Evolutionary conservation across 2,329 filamentous ascomycete species (phyloP).

Genomic region (Pestalotiopsis sp.): DNA sequence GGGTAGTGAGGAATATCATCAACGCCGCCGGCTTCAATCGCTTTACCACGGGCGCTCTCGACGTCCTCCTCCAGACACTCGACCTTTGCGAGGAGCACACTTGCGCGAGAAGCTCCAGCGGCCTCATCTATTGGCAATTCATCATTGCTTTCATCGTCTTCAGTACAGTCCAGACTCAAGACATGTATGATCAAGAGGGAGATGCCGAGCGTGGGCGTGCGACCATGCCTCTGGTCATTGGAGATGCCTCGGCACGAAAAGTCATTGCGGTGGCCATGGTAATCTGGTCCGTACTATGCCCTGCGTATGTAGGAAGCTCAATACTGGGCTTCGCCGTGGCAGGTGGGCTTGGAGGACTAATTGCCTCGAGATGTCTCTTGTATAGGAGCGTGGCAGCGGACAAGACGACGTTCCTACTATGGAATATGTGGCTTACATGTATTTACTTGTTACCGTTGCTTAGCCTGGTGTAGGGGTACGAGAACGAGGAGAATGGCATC

Average conservation of each 20-base stretch:
- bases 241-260: slow-evolving; percentile 26
- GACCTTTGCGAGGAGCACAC: slow-evolving; percentile 12
- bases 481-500: background rate
- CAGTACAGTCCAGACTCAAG: slow-evolving; percentile 40
- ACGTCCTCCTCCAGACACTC: slow-evolving; percentile 9
- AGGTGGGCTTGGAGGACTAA: background rate
- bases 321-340: background rate
- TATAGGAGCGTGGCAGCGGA: slow-evolving; percentile 5
- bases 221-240: slow-evolving; percentile 30
- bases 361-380: background rate
- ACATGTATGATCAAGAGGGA: slow-evolving; percentile 38
- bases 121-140: slow-evolving; percentile 27
- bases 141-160: slow-evolving; percentile 33
- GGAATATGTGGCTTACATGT: slow-evolving; percentile 11
- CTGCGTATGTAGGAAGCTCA: background rate
- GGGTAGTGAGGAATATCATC: slow-evolving; percentile 13
- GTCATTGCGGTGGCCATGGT: slow-evolving; percentile 24
- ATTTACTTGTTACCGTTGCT: background rate
- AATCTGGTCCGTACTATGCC: slow-evolving; percentile 21
- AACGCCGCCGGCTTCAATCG: slow-evolving; percentile 13
- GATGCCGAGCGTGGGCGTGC: slow-evolving; percentile 28
- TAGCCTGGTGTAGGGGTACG: background rate
- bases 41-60: slow-evolving; percentile 15
- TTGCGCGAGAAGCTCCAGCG: background rate
- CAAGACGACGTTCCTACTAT: slow-evolving; percentile 13